Conservation (phyloP, 805 yeast genomes). For the Zygosaccharomyces rouxii region DNA sequence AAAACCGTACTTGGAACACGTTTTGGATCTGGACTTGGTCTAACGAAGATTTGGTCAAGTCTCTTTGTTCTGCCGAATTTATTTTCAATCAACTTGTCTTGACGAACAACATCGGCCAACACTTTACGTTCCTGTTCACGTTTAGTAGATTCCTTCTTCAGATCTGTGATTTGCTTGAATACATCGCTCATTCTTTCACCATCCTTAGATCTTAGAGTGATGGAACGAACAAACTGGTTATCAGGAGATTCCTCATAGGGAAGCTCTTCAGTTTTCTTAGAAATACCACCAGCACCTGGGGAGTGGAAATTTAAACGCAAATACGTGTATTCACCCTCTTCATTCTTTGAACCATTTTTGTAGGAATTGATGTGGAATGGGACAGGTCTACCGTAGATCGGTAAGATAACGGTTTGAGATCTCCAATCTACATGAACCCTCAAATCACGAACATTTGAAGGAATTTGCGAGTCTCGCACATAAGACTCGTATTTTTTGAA, state of each 20-base stretch:
- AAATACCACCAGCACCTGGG: slow-evolving; percentile 79
- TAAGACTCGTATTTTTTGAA: slow-evolving; percentile 93
- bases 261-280: slow-evolving; percentile 66
- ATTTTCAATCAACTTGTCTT: slow-evolving; percentile 79
- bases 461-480: slow-evolving; percentile 88
- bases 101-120: slow-evolving; percentile 90
- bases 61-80: slow-evolving; percentile 81
- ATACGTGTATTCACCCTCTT: slow-evolving; percentile 93
- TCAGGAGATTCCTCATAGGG: slow-evolving; percentile 89
- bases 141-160: slow-evolving; percentile 87
- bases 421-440: slow-evolving; percentile 83
- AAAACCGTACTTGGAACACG: slow-evolving; percentile 86
- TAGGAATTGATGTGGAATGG: slow-evolving; percentile 95
- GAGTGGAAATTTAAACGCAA: slow-evolving; percentile 87
- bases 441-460: slow-evolving; percentile 74
- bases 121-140: slow-evolving; percentile 87
- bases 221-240: slow-evolving; percentile 78
- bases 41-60: slow-evolving; percentile 80
- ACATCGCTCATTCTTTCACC: slow-evolving; percentile 88
- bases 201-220: slow-evolving; percentile 85
- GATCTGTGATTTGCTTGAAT: slow-evolving; percentile 81
- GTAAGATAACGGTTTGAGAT: slow-evolving; percentile 82
- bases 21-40: slow-evolving; percentile 97
- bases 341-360: slow-evolving; percentile 91
- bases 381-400: slow-evolving; percentile 93